Conservation (phyloP, 1,139 yeast species). For the Kodamaea arcana region DNA sequence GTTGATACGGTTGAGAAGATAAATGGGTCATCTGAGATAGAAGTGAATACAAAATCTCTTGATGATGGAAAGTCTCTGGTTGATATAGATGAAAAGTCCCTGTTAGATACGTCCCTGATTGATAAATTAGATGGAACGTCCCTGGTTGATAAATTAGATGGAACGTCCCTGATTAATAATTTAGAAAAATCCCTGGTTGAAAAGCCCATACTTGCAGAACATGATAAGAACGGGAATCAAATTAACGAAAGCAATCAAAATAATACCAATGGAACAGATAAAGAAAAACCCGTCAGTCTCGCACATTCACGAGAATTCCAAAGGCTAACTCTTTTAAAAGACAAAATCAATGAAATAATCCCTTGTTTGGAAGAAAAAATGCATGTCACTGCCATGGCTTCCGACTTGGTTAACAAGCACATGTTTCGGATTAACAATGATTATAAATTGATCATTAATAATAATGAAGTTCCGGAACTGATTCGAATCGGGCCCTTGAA, state of each 20-base stretch:
- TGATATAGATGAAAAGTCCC: neutral
- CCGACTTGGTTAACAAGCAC: conserved; percentile 70
- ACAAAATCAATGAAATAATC: conserved; percentile 63
- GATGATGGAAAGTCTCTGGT: neutral
- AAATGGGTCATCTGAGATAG: neutral
- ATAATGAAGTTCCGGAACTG: conserved; percentile 70
- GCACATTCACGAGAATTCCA: conserved; percentile 9
- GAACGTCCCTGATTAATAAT: neutral
- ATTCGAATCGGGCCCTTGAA: conserved; percentile 68
- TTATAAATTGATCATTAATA: conserved; percentile 62
- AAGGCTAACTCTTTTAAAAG: conserved; percentile 35
- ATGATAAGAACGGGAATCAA: neutral
- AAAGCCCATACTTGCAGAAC: neutral
- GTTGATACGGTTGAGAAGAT: neutral
- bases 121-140: neutral
- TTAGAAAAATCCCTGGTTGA: neutral
- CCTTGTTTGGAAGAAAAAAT: conserved; percentile 95
- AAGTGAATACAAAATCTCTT: neutral
- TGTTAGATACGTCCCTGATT: neutral
- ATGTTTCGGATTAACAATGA: conserved; percentile 74
- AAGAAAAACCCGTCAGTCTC: neutral
- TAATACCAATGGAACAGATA: neutral
- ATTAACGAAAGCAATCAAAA: neutral
- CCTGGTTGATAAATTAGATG: neutral
- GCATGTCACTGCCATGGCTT: conserved; percentile 93